These are phyloP conservation scores for Aspergillus sp. DNA, from an alignment of 2,329 filamentous ascomycete species.

Conservation along the genomic window DNA sequence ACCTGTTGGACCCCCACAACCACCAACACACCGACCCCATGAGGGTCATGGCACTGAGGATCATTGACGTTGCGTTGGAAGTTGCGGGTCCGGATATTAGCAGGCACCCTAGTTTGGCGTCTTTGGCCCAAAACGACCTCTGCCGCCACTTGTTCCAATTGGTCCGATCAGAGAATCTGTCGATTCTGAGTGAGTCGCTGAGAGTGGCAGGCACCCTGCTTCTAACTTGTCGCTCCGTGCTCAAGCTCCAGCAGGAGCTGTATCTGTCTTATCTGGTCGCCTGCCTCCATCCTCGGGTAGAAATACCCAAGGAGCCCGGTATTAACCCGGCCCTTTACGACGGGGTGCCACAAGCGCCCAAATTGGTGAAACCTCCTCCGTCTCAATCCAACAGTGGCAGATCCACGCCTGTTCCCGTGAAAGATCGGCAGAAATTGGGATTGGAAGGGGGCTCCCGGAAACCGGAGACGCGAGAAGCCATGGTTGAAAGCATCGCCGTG, in stretches of 20 bases:
- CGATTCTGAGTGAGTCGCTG: constrained; percentile 87
- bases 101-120: constrained; percentile 82
- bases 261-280: constrained; percentile 93
- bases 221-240: constrained; percentile 81
- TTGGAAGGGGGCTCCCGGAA: constrained; percentile 89
- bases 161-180: constrained; percentile 93
- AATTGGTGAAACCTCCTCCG: constrained; percentile 75
- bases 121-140: constrained; percentile 85
- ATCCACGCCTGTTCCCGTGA: constrained; percentile 84
- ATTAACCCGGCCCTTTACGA: constrained; percentile 92
- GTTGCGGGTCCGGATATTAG: constrained; percentile 94
- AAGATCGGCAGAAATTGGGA: constrained; percentile 88
- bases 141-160: constrained; percentile 96
- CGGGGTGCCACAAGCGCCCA: constrained; percentile 88
- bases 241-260: constrained; percentile 95
- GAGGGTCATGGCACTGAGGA: constrained; percentile 94
- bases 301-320: constrained; percentile 84
- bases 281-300: constrained; percentile 89
- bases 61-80: constrained; percentile 95
- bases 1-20: constrained; percentile 90
- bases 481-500: constrained; percentile 95
- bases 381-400: constrained; percentile 76
- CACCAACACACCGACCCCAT: constrained; percentile 90
- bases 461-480: constrained; percentile 92
- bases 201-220: constrained; percentile 88